Evolutionary conservation across 805 yeast genomes (phyloP), one percentile per base, ranked within the genome.

Genomic region (Sungouiozyma ichnusensis): DNA sequence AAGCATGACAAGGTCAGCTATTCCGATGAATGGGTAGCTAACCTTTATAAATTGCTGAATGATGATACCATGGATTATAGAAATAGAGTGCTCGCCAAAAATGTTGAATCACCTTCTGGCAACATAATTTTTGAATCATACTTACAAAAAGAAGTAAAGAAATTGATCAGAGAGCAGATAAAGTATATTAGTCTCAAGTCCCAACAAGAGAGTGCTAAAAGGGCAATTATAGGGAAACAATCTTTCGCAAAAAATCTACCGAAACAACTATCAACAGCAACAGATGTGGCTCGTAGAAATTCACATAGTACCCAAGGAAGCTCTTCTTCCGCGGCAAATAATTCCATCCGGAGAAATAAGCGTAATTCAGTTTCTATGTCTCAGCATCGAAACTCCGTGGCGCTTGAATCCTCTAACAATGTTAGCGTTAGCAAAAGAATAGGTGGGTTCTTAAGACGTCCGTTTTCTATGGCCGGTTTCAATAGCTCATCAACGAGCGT

Each of bases 401-500:
- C 54, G 0, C 44, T 46, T 29, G 42, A 47, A 14, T 48, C 54
- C 2, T 47, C 43, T 36, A 39, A 50, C 9, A 44, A 50, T 3
- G 53, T 52, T 40, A 53, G 52, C 38, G 64, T 67, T 45, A 58
- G 68, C 35, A 66, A 64, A 47, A 74, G 74, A 45, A 62, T 78
- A 3, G 77, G 81, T 44, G 84, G 83, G 0, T 60, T 78, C 29
- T 74, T 77, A 53, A 78, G 73, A 46, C 69, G 84, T 42, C 80
- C 85, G 20, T 81, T 81, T 48, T 71, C 82, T 1, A 65, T 77
- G 36, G 72, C 69, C 48, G 73, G 62, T 2, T 61, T 61, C 36
- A 51, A 54, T 27, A 50, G 56, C 3, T 58, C 63, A 2, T 58
- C 65, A 2, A 55, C 44, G 32, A 51, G 48, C 39, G 53, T 60